These are phyloP conservation scores for Adiantum capillusveneris DNA, from an alignment of 75 land plant genomes.

Conservation along the genomic window DNA sequence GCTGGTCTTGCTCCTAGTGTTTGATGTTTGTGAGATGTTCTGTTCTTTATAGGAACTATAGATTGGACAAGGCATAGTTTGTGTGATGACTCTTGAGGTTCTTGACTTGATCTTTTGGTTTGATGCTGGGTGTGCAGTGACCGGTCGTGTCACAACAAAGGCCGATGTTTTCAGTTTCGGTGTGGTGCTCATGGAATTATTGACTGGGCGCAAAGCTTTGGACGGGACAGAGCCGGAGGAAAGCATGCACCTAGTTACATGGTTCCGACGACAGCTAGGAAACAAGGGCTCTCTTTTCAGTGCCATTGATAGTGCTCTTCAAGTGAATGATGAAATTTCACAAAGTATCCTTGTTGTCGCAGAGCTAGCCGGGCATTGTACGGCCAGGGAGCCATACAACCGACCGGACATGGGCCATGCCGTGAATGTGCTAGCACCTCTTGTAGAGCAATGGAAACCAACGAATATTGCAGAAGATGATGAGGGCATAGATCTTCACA, in stretches of 20 bases:
- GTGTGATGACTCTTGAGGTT: no score
- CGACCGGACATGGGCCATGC: constrained; percentile 96
- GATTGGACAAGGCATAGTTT: no score
- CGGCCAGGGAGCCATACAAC: constrained; percentile 76
- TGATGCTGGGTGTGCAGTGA: no score
- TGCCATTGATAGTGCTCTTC: constrained; percentile 48
- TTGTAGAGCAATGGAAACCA: constrained; percentile 90
- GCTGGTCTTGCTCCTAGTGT: no score
- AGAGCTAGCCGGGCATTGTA: constrained; percentile 91
- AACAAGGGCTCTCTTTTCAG: constrained; percentile 27
- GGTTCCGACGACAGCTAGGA: constrained; percentile 74
- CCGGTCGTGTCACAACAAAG: constrained; percentile 89
- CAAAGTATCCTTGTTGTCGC: constrained; percentile 64
- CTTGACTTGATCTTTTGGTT: no score
- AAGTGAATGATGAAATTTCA: constrained; percentile 43
- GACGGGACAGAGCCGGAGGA: constrained; percentile 79
- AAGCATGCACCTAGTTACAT: constrained; percentile 75
- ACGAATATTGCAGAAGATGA: constrained; percentile 38
- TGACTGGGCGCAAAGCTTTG: constrained; percentile 76
- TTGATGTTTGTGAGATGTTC: no score
- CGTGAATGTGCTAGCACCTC: constrained; percentile 68
- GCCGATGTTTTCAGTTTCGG: constrained; percentile 93
- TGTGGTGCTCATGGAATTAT: constrained; percentile 88
- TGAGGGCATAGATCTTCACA: constrained; percentile 67
- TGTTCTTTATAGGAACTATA: no score